These are phyloP conservation scores for Entomortierella lignicola DNA, from an alignment of 192 early-diverging fungal genomes.

Conservation along the genomic window DNA sequence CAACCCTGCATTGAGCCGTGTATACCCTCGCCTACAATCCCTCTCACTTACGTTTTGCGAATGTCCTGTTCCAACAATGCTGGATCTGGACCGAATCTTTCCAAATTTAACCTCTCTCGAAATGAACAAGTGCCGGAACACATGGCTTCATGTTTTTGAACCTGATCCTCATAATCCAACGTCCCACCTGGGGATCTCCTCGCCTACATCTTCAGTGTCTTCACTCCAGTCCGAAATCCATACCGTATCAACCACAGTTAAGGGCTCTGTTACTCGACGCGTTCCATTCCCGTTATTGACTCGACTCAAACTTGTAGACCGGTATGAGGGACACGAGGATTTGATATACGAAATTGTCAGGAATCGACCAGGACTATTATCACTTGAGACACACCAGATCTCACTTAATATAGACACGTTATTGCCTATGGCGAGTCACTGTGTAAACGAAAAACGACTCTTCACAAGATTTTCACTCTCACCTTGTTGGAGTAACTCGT, in stretches of 20 bases:
- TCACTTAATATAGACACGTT: slow-evolving; percentile 22
- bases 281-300: slow-evolving; percentile 14
- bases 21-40: slow-evolving; percentile 14
- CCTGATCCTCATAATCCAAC: slow-evolving; percentile 14
- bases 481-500: slow-evolving; percentile 5
- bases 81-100: slow-evolving; percentile 35
- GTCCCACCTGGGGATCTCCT: slow-evolving; percentile 11
- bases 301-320: slow-evolving; percentile 23
- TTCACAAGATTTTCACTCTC: slow-evolving; percentile 12
- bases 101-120: slow-evolving; percentile 22
- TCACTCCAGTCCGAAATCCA: neutral
- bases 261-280: neutral
- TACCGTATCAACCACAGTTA: neutral
- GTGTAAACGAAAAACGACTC: slow-evolving; percentile 4
- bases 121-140: slow-evolving; percentile 21
- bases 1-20: neutral
- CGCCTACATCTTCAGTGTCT: neutral
- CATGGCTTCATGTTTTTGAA: slow-evolving; percentile 37
- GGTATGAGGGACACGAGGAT: slow-evolving; percentile 18
- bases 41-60: slow-evolving; percentile 20
- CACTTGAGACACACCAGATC: slow-evolving; percentile 18
- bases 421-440: neutral
- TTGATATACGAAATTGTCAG: slow-evolving; percentile 21
- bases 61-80: slow-evolving; percentile 10
- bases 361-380: slow-evolving; percentile 2